A percentile compares a stretch with the other conserved stretches of the same genome.
phyloP scores from a whole-genome alignment of 495 filamentous ascomycete species.

The Halenospora varia region DNA sequence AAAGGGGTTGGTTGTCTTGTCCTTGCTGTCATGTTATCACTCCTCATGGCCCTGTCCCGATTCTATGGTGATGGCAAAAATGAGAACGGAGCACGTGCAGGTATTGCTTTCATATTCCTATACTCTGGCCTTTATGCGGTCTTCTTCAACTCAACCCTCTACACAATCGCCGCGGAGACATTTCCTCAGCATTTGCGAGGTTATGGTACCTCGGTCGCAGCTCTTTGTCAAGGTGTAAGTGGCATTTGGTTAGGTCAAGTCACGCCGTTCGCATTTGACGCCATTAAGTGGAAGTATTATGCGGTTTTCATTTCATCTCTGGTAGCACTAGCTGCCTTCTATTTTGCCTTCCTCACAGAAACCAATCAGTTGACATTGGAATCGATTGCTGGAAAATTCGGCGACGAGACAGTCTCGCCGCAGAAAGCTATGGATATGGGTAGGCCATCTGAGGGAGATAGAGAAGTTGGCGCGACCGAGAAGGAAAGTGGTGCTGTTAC shows the following conservation, averaged over 20 bases:
- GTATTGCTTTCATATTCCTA: constrained; percentile 17
- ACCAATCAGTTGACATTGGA: neutral
- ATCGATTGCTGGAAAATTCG: neutral
- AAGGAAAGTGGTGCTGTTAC: no score
- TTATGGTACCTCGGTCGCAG: neutral
- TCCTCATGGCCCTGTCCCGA: neutral
- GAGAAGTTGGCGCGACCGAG: no score
- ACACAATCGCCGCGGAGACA: neutral
- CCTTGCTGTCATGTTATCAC: neutral
- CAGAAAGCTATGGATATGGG: no score
- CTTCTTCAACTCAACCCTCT: constrained; percentile 16
- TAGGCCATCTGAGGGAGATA: no score
- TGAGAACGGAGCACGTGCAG: constrained; percentile 5
- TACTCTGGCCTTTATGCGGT: constrained; percentile 14
- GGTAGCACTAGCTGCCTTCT: neutral
- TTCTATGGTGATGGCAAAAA: constrained; percentile 7
- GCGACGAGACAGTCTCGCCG: neutral
- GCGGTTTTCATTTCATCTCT: constrained; percentile 38
- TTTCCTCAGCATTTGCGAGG: constrained; percentile 1
- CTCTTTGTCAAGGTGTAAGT: neutral
- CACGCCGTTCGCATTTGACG: constrained; percentile 44
- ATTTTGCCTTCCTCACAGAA: neutral
- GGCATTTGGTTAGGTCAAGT: constrained; percentile 32
- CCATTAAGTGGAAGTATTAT: constrained; percentile 46
- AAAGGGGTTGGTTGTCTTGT: neutral